These are phyloP conservation scores for Flaveria brownii DNA, from an alignment of 129 eudicot species.

Conservation along the genomic window DNA sequence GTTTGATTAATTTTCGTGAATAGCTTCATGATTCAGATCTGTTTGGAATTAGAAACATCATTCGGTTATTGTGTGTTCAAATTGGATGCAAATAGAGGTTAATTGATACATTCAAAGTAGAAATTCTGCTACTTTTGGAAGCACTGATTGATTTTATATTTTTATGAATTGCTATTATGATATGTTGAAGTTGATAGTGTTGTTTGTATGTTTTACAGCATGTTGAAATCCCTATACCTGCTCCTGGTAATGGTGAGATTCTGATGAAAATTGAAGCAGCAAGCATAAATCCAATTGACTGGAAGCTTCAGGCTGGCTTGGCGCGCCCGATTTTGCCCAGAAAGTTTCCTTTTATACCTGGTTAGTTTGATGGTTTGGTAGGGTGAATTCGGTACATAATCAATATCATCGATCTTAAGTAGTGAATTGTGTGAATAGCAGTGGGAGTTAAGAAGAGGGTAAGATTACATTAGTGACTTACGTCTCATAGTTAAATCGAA, in stretches of 20 bases:
- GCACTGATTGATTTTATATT: not conserved
- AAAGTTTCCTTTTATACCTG: constrained; percentile 60
- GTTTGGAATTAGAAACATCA: not conserved
- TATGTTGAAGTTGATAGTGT: not conserved
- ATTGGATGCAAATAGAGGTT: not conserved
- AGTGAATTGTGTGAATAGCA: too few species aligned
- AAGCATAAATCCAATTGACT: constrained; percentile 57
- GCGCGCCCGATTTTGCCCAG: constrained; percentile 53
- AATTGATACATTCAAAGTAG: not conserved
- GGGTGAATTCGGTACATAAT: not conserved
- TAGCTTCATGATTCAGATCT: not conserved
- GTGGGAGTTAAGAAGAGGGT: not conserved
- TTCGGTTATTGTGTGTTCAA: not conserved
- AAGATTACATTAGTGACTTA: too few species aligned
- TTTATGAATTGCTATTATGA: not conserved
- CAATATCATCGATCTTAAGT: too few species aligned
- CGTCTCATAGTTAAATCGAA: too few species aligned
- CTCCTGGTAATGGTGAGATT: constrained; percentile 51
- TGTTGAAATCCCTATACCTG: constrained; percentile 64
- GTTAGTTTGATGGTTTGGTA: constrained; percentile 31
- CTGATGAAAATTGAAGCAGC: constrained; percentile 55
- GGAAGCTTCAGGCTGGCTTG: constrained; percentile 60
- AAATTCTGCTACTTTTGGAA: not conserved
- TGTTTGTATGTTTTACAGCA: constrained; percentile 44
- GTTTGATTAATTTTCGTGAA: not conserved